These are phyloP conservation scores for Phialophora chinensis DNA, from an alignment of 2,329 filamentous ascomycete genomes.

Conservation along the genomic window DNA sequence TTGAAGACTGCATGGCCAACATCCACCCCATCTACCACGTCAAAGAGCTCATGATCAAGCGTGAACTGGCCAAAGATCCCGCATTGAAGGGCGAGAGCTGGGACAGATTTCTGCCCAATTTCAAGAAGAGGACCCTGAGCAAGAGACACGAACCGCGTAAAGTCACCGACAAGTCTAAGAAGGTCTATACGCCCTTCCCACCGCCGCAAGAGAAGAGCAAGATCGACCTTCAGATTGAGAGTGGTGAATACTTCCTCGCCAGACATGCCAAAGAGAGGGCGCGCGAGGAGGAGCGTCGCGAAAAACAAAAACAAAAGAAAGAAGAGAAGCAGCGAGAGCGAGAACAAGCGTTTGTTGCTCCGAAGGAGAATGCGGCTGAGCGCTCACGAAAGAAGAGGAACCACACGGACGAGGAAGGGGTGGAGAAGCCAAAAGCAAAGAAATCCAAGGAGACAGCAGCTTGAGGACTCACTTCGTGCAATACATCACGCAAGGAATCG, in stretches of 20 bases:
- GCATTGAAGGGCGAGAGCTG: slow-evolving; percentile 86
- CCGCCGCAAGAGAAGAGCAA: slow-evolving; percentile 98
- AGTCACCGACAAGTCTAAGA: slow-evolving; percentile 91
- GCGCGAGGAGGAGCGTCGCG: slow-evolving; percentile 76
- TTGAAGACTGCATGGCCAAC: slow-evolving; percentile 97
- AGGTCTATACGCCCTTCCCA: slow-evolving; percentile 95
- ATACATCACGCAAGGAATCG: neutral
- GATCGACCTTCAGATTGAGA: slow-evolving; percentile 96
- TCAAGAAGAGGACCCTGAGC: slow-evolving; percentile 90
- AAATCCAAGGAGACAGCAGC: slow-evolving; percentile 25
- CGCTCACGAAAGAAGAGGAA: slow-evolving; percentile 54
- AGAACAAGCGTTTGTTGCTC: slow-evolving; percentile 84
- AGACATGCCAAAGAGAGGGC: slow-evolving; percentile 91
- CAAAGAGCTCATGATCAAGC: slow-evolving; percentile 94
- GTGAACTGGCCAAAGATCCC: slow-evolving; percentile 87
- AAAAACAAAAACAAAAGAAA: slow-evolving; percentile 85
- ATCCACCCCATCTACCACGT: slow-evolving; percentile 90
- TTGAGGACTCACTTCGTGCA: neutral
- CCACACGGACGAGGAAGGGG: slow-evolving; percentile 23
- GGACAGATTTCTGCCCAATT: slow-evolving; percentile 95
- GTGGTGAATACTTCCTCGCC: slow-evolving; percentile 92
- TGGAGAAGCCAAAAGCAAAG: slow-evolving; percentile 22
- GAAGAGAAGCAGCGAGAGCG: slow-evolving; percentile 85
- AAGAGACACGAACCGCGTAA: slow-evolving; percentile 82
- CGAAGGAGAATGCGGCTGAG: slow-evolving; percentile 73